These are phyloP conservation scores for Thalassiosira livingstoniorum DNA, from an alignment of 352 stramenopile species.

Conservation along the genomic window DNA sequence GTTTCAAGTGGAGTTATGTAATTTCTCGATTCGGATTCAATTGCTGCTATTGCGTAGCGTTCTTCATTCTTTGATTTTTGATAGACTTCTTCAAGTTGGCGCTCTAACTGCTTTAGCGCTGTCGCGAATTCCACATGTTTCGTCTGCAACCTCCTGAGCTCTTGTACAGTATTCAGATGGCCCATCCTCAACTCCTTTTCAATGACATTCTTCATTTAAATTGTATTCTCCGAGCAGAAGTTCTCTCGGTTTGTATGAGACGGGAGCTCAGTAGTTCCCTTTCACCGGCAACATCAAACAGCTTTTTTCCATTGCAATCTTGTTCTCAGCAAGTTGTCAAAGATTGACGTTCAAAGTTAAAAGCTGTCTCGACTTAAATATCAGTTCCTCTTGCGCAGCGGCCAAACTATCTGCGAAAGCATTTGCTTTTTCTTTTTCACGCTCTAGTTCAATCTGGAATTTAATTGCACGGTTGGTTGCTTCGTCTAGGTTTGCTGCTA, in stretches of 20 bases:
- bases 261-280: not conserved
- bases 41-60: conserved; percentile 27
- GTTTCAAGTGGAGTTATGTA: conserved; percentile 34
- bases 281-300: not conserved
- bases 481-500: conserved; percentile 30
- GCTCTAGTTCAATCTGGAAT: conserved; percentile 37
- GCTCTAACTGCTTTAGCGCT: conserved; percentile 19
- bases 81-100: conserved; percentile 21
- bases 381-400: conserved; percentile 30
- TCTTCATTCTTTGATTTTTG: conserved; percentile 30
- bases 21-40: conserved; percentile 28
- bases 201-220: conserved; percentile 15
- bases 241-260: conserved; percentile 13
- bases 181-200: conserved; percentile 29
- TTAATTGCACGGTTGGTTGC: conserved; percentile 30
- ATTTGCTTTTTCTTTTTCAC: conserved; percentile 41
- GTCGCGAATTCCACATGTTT: conserved; percentile 23
- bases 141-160: conserved; percentile 26
- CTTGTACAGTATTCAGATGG: conserved; percentile 19
- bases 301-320: not conserved
- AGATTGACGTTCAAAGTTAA: not conserved
- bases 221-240: conserved; percentile 18
- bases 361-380: not conserved
- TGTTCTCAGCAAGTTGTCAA: conserved; percentile 2
- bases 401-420: conserved; percentile 2